Evolutionary conservation across 2,329 filamentous ascomycete species (phyloP).

Genomic region (Aspergillus clavatus): DNA sequence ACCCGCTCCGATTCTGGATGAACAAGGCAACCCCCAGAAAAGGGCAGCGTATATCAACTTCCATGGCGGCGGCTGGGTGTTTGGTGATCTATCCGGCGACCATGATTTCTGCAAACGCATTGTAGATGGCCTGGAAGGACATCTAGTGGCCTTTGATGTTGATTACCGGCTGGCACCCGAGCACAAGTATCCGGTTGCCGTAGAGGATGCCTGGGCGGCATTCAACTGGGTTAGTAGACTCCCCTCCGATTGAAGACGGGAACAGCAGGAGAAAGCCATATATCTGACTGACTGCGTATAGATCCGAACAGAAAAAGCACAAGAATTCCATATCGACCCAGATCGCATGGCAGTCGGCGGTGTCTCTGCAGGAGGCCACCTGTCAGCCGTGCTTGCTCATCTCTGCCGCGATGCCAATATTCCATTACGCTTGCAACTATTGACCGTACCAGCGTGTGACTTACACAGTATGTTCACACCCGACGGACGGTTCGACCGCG

Average conservation of each 20-base stretch:
- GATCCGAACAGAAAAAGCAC: conserved; percentile 29
- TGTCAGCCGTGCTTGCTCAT: conserved; percentile 36
- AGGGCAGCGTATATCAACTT: conserved; percentile 42
- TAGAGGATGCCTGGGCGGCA: conserved; percentile 39
- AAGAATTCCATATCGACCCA: conserved; percentile 33
- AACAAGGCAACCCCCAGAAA: conserved; percentile 23
- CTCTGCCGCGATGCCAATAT: conserved; percentile 35
- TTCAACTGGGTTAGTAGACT: conserved; percentile 34
- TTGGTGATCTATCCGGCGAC: conserved; percentile 36
- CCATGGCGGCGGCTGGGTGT: conserved; percentile 42
- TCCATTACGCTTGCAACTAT: conserved; percentile 34
- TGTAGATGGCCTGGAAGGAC: conserved; percentile 34
- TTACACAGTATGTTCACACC: conserved; percentile 34
- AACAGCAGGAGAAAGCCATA: neutral
- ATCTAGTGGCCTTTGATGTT: conserved; percentile 42
- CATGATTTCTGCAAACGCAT: conserved; percentile 41
- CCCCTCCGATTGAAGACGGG: too few relatives aligned
- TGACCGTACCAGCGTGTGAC: conserved; percentile 36
- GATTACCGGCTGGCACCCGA: conserved; percentile 43
- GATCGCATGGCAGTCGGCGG: conserved; percentile 37
- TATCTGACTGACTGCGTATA: conserved; percentile 13
- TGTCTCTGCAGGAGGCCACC: conserved; percentile 37
- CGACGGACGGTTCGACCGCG: conserved; percentile 31
- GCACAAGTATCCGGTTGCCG: conserved; percentile 33
- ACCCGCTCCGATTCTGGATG: conserved; percentile 23